Base-by-base conservation (phyloP, 352 stramenopile genomes). In the Globisporangium radiosum region DNA sequence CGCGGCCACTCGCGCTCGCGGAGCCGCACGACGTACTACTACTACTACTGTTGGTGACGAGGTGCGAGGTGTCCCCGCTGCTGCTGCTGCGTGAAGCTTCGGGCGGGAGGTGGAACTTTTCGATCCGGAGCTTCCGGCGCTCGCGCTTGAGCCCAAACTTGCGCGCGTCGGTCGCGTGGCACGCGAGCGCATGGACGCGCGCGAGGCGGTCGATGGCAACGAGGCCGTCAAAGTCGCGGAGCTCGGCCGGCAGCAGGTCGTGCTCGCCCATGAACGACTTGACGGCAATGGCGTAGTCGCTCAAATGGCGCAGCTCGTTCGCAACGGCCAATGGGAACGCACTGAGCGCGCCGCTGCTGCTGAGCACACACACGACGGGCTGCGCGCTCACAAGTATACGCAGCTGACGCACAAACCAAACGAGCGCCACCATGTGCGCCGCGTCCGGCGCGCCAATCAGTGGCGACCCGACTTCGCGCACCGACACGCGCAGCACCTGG, bases 61-160 rank as follows among this genome's bases (percentile, higher is more conserved):
- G 59, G 17, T 52, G 54, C 45, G 59, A 57, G 36, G 38, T 11
- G 15, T 65, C 13, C 45, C 52, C 42, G 5, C 64, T 65, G 5
- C 64, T 65, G 25, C 36, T 63, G 48, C 51, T 85, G 49, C 78
- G 81, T 19, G 76, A 87, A 1, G 69, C 76, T 70, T 89, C 81
- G 0, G 81, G 81, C 0, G 76, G 78, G 17, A 91, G 62, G 55
- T 91, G 81, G 49, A 91, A 83, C 55, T 87, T 85, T n/a, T 91
- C 81, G 52, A 91, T 74, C 55, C 81, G 83, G n/a, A 89, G 66
- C 63, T 89, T 89, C 19, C 81, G 78, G 5, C 70, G 75, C 42
- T 87, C 78, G 42, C 81, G 76, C 59, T 86, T 86, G 53, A 91
- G 53, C 11, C 78, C 81, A 37, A 79, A 83, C 38, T 83, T 82